Conservation (phyloP, 305 asterid species). For the Fraxinus baroniana region DNA sequence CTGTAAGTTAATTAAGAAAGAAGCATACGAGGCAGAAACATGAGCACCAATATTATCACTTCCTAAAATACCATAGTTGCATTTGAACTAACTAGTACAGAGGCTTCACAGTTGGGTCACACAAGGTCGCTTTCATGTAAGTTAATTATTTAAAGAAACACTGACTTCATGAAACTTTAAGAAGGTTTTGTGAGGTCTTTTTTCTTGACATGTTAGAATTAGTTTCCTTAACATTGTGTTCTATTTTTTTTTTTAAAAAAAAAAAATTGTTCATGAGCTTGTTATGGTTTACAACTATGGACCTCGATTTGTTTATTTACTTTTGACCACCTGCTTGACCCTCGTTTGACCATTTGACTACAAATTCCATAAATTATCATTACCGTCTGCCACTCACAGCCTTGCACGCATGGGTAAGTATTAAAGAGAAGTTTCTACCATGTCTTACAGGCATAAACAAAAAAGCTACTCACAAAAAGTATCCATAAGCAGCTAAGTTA, state of each 20-base stretch:
- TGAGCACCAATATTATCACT: neutral
- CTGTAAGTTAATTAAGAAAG: conserved; percentile 7
- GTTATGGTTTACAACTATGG: neutral
- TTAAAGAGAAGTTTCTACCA: conserved; percentile 14
- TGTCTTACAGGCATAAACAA: neutral
- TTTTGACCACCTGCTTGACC: neutral
- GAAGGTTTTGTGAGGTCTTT: neutral
- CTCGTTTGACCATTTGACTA: neutral
- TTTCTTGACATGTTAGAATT: neutral
- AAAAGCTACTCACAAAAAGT: conserved; percentile 7
- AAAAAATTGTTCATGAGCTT: neutral
- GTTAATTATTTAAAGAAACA: neutral
- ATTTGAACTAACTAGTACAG: neutral
- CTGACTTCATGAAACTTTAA: neutral
- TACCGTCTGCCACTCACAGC: neutral
- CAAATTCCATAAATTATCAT: neutral
- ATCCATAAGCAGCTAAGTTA: conserved; percentile 26
- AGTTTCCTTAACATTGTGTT: neutral
- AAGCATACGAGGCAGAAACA: conserved; percentile 15
- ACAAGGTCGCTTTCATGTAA: neutral
- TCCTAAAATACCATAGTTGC: conserved; percentile 9
- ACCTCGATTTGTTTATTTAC: neutral
- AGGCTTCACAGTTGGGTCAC: neutral
- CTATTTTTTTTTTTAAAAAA: neutral
- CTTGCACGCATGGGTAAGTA: neutral